These are phyloP conservation scores for Verticillium isaacii DNA, from an alignment of 2,329 filamentous ascomycete genomes.

Conservation along the genomic window DNA sequence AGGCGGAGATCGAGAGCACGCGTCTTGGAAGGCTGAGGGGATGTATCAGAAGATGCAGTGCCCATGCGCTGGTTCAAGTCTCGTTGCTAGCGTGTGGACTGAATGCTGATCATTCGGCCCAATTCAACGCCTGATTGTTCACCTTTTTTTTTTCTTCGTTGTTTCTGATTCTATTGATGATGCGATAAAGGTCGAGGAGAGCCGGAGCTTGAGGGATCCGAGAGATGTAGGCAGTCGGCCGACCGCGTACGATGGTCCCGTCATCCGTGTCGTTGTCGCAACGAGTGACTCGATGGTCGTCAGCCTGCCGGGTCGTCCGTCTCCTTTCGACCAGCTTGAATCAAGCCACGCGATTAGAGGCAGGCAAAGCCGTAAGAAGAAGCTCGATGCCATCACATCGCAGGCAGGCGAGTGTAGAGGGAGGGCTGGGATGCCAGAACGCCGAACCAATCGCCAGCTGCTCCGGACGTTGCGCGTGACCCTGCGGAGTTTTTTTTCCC, in stretches of 20 bases:
- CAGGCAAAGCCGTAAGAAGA: background rate
- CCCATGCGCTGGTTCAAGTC: background rate
- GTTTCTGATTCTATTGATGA: background rate
- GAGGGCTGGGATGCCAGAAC: background rate
- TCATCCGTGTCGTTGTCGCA: background rate
- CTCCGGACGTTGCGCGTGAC: background rate
- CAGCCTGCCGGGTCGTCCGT: background rate
- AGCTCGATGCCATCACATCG: background rate
- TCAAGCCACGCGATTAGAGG: no score
- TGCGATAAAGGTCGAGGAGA: background rate
- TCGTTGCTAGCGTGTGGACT: background rate
- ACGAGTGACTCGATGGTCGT: background rate
- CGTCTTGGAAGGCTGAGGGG: background rate
- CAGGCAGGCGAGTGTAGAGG: background rate
- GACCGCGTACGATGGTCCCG: background rate
- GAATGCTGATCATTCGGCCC: background rate
- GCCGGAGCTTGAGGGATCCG: background rate
- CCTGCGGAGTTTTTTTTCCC: conserved; percentile 2
- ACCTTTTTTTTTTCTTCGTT: background rate
- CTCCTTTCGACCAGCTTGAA: background rate
- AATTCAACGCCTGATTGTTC: background rate
- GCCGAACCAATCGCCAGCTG: background rate
- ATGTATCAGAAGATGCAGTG: background rate
- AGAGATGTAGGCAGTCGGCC: background rate
- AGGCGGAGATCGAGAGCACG: background rate